Base-by-base conservation (phyloP, 768 basidiomycete genomes). In the Naematelia aurantialba region DNA sequence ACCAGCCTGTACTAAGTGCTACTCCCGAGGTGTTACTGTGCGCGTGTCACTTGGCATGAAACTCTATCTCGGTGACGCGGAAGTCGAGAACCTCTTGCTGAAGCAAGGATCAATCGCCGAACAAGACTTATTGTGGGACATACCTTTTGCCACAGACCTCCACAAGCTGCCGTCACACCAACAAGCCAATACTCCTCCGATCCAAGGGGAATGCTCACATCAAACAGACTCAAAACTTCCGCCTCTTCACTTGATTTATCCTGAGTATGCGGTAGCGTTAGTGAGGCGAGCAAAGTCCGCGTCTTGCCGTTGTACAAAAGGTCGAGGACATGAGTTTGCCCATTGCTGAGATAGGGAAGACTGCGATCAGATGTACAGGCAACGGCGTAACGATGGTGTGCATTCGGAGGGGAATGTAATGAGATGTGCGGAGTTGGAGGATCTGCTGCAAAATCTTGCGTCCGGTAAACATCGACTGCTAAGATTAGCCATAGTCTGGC, bases 361-460 rank as follows among this genome's bases (percentile, higher is more conserved):
- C 52, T 45, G 3, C 55, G 56, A 11, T 68, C 52, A 22, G 60
- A 45, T 5, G 73, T 73, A 44, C 69, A 71, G 2, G 64, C 66
- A 14, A 76, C 48, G 1, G 71, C 65, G 50, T 71, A 30, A 4
- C 61, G 63, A 52, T 78, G 76, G 59, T 78, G 76, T 0, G 75
- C 68, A 29, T 73, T 47, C 1, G 72, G 69, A 5, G 76, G 76
- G 1, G 66, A 71, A 50, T 78, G 76, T 8, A 78, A 56, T 0
- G 76, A 78, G 30, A 78, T 72, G 47, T 78, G 76, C 0, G 76
- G 76, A 4, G 69, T 64, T 1, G 72, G 70, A 0, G 76, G 76
- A 52, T 78, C 76, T 19, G 61, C 56, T 11, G 75, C 73, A 22
- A 60, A 55, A 51, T 78, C 75, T 47, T 69, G 61, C 45, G 72